Evolutionary conservation across 805 yeast species (phyloP).

Genomic region (Candida cerambycidarum): DNA sequence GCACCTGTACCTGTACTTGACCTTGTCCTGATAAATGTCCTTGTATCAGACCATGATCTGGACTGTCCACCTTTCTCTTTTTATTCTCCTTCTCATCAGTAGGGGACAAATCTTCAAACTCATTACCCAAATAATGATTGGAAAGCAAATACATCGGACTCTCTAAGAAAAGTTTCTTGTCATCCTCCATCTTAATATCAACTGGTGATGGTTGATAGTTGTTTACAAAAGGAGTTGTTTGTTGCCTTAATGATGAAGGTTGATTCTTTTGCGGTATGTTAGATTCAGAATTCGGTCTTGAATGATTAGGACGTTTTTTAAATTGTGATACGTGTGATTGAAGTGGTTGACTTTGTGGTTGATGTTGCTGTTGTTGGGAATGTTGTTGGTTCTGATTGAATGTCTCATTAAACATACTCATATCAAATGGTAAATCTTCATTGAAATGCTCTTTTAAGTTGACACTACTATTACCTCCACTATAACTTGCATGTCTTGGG

Average conservation of each 20-base stretch:
- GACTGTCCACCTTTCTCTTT: background rate
- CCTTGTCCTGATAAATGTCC: too few species aligned
- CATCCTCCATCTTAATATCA: background rate
- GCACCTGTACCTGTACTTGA: too few species aligned
- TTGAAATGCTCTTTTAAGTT: slow-evolving; percentile 40
- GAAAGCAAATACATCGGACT: slow-evolving; percentile 1
- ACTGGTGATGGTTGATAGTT: background rate
- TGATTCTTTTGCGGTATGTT: background rate
- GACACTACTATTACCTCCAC: slow-evolving; percentile 24
- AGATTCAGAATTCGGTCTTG: background rate
- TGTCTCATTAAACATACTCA: slow-evolving; percentile 4
- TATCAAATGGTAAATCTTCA: slow-evolving; percentile 3
- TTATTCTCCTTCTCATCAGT: background rate
- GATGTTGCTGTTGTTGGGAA: slow-evolving; percentile 4
- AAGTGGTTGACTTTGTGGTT: background rate
- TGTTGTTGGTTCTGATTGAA: background rate
- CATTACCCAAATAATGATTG: slow-evolving; percentile 2
- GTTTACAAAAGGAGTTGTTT: background rate
- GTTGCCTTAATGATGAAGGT: background rate
- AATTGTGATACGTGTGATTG: background rate
- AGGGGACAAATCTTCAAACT: slow-evolving; percentile 2
- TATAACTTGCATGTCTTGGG: slow-evolving; percentile 15
- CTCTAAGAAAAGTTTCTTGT: slow-evolving; percentile 1
- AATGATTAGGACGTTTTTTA: background rate
- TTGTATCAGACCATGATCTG: too few species aligned